phyloP scores from a whole-genome alignment of 2,329 filamentous ascomycete species.

The Penicillium sp. region DNA sequence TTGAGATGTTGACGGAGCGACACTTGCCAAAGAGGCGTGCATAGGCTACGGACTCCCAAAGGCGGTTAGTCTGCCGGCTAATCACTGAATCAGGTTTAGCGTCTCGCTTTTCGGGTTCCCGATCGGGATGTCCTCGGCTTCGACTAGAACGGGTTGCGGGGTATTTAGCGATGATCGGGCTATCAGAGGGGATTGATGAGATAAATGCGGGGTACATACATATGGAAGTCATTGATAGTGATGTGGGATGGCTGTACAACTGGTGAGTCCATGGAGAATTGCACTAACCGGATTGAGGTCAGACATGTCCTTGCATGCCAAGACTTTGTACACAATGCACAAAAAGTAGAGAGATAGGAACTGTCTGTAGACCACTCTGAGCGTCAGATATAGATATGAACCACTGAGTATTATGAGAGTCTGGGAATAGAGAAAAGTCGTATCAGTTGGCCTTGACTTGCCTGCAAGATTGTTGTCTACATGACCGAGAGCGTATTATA shows the following conservation, averaged over 20 bases:
- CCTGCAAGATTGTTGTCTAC: neutral
- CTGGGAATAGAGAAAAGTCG: too few relatives aligned
- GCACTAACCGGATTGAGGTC: neutral
- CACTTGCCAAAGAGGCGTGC: constrained; percentile 3
- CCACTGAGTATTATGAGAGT: too few relatives aligned
- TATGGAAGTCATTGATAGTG: too few relatives aligned
- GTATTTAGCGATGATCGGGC: neutral
- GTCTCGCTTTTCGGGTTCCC: constrained; percentile 4
- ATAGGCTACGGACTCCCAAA: constrained; percentile 9
- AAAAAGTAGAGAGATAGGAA: neutral
- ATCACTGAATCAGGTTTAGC: constrained; percentile 6
- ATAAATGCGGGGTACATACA: neutral
- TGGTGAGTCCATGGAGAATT: neutral
- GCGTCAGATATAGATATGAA: too few relatives aligned
- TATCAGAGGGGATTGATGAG: neutral
- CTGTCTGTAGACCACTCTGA: neutral
- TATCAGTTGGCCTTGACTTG: too few relatives aligned
- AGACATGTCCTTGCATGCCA: neutral
- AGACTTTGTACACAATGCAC: neutral
- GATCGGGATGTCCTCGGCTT: neutral
- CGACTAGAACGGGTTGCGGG: neutral
- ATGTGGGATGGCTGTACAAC: neutral
- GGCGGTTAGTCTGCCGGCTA: constrained; percentile 4
- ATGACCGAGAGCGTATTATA: neutral
- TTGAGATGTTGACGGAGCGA: neutral